Conservation (phyloP, 2,329 filamentous ascomycete genomes). For the Aspergillus sergii region DNA sequence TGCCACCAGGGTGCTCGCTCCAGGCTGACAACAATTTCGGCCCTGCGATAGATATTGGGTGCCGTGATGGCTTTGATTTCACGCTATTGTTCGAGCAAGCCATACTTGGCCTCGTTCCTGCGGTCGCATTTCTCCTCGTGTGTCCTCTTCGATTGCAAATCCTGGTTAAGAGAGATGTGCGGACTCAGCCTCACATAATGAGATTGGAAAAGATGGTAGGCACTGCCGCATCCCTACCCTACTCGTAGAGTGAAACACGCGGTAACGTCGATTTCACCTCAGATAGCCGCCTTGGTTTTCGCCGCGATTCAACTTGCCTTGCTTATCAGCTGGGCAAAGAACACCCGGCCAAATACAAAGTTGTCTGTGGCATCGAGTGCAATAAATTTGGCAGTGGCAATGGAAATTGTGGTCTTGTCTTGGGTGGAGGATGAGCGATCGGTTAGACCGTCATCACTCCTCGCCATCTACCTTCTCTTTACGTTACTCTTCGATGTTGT, state of each 20-base stretch:
- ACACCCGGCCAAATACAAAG: not conserved
- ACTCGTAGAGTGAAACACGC: too few relatives aligned
- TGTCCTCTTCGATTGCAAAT: not conserved
- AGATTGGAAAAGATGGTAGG: constrained; percentile 1
- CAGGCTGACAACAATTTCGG: constrained; percentile 30
- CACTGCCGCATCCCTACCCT: too few relatives aligned
- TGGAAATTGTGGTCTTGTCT: constrained; percentile 7
- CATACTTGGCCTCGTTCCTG: constrained; percentile 20
- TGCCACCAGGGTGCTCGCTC: constrained; percentile 13
- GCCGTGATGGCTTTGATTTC: constrained; percentile 33
- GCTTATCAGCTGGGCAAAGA: constrained; percentile 10
- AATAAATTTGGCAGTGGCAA: constrained; percentile 8
- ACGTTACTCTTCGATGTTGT: constrained; percentile 45
- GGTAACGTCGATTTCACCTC: not conserved
- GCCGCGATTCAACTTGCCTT: constrained; percentile 13
- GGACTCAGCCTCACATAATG: not conserved
- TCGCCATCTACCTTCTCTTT: constrained; percentile 45
- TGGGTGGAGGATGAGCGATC: constrained; percentile 25
- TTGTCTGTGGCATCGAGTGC: constrained; percentile 6
- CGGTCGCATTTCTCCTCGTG: constrained; percentile 8
- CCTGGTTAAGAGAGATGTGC: constrained; percentile 1
- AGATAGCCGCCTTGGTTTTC: not conserved
- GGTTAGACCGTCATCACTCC: constrained; percentile 24
- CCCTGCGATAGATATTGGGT: constrained; percentile 25
- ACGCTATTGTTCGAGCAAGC: constrained; percentile 35